phyloP scores from a whole-genome alignment of 257 asterid genomes.

The Leptodermis oblonga region DNA sequence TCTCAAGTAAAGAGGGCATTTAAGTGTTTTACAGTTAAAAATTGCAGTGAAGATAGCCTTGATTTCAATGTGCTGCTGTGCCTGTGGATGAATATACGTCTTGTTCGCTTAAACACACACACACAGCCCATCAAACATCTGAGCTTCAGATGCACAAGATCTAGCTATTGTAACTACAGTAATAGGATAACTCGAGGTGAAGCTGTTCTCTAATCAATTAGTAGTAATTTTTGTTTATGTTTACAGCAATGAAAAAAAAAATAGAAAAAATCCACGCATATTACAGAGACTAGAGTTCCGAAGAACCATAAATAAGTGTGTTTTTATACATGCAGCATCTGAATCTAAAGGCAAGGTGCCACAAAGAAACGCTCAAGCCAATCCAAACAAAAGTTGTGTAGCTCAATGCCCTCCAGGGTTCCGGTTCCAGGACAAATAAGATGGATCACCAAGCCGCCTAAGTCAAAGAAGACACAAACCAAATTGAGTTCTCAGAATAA shows the following conservation, averaged over 20 bases:
- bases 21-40: background rate
- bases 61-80: background rate
- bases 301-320: conserved; percentile 1
- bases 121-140: background rate
- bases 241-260: background rate
- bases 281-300: background rate
- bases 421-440: conserved; percentile 85
- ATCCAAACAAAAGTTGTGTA: conserved; percentile 1
- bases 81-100: no score
- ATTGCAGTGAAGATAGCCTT: background rate
- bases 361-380: conserved; percentile 1
- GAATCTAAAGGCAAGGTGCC: background rate
- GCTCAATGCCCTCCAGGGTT: conserved; percentile 67
- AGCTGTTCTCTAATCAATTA: background rate
- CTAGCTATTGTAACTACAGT: no score
- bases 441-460: conserved; percentile 97
- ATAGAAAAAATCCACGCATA: background rate
- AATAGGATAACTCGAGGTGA: no score
- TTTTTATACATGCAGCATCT: conserved; percentile 16
- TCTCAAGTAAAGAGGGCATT: background rate
- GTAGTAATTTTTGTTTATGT: background rate
- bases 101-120: no score
- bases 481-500: background rate
- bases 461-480: conserved; percentile 14
- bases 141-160: background rate